Percentiles rank a stretch among this genome's conserved stretches.
Conservation (phyloP, 2,329 filamentous ascomycete species). For the Neocatenulostroma microsporum region DNA sequence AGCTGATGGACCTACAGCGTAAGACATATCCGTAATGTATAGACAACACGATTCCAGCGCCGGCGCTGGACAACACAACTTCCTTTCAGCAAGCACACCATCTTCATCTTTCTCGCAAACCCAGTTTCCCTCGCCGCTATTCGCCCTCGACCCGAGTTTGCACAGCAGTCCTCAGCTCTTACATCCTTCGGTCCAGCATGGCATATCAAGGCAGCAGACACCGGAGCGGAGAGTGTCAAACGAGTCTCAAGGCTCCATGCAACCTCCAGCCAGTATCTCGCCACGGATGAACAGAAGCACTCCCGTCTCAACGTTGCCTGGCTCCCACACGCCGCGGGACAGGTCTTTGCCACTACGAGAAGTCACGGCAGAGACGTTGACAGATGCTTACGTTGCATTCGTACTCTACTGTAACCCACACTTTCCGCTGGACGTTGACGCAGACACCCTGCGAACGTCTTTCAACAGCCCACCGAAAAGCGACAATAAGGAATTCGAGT, state of each 20-base stretch:
- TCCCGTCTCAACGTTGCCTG: constrained; percentile 7
- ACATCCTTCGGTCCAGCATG: constrained; percentile 9
- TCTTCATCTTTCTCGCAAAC: constrained; percentile 16
- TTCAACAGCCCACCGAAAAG: constrained; percentile 78
- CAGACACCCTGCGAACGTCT: constrained; percentile 60
- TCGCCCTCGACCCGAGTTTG: constrained; percentile 18
- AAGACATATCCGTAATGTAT: constrained; percentile 14
- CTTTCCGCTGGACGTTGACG: constrained; percentile 62
- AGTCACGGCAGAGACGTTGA: constrained; percentile 63
- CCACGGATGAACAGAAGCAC: constrained; percentile 14
- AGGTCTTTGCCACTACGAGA: constrained; percentile 57
- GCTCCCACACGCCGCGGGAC: constrained; percentile 36
- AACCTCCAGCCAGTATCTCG: constrained; percentile 16
- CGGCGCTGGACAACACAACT: constrained; percentile 18
- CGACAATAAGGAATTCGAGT: constrained; percentile 77
- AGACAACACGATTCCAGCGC: constrained; percentile 18
- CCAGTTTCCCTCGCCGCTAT: constrained; percentile 19
- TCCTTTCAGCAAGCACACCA: constrained; percentile 13
- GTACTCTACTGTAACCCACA: constrained; percentile 87
- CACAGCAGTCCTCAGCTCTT: constrained; percentile 19
- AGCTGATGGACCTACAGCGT: not conserved
- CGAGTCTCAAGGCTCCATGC: constrained; percentile 16
- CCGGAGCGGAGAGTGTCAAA: constrained; percentile 12
- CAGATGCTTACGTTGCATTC: constrained; percentile 75
- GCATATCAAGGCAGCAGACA: constrained; percentile 3